Percentiles rank a stretch among this genome's conserved stretches.
Evolutionary conservation across 2,329 filamentous ascomycete species (phyloP).

Genomic region (Cucurbitaria berberidis): DNA sequence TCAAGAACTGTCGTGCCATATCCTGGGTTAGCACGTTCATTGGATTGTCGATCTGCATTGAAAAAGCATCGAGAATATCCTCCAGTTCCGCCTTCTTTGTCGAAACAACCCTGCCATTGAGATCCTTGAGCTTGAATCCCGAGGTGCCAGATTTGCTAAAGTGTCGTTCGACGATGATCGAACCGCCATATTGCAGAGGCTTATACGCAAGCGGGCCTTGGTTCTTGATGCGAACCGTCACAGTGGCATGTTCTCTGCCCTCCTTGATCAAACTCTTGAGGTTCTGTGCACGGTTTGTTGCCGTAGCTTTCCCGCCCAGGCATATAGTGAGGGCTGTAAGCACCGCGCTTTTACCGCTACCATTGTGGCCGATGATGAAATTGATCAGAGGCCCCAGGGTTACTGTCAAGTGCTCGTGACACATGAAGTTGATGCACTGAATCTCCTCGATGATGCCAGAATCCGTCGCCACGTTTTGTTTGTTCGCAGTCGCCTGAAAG

Average conservation of each 20-base stretch:
- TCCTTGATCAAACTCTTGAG: constrained; percentile 92
- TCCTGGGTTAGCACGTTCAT: constrained; percentile 96
- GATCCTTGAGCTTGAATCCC: constrained; percentile 86
- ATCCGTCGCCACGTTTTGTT: constrained; percentile 73
- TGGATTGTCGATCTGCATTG: constrained; percentile 93
- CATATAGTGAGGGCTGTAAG: constrained; percentile 92
- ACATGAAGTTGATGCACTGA: constrained; percentile 95
- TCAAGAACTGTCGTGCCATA: constrained; percentile 90
- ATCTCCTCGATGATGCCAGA: constrained; percentile 89
- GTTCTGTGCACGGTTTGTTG: constrained; percentile 89
- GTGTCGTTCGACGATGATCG: constrained; percentile 88
- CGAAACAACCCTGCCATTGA: constrained; percentile 72
- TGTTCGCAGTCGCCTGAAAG: constrained; percentile 25
- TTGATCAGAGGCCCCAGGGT: constrained; percentile 94
- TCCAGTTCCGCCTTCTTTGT: constrained; percentile 87
- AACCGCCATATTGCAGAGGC: constrained; percentile 79
- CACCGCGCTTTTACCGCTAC: constrained; percentile 95
- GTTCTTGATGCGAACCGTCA: constrained; percentile 91
- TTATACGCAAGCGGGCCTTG: constrained; percentile 84
- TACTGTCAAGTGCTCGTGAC: constrained; percentile 80
- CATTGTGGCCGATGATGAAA: constrained; percentile 97
- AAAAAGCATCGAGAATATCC: constrained; percentile 91
- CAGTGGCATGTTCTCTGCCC: constrained; percentile 71
- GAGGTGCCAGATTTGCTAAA: constrained; percentile 78
- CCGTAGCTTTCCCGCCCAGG: constrained; percentile 90